Evolutionary conservation across 1,284 basidiomycete species (phyloP).

Genomic region (Boletellus deceptivus): DNA sequence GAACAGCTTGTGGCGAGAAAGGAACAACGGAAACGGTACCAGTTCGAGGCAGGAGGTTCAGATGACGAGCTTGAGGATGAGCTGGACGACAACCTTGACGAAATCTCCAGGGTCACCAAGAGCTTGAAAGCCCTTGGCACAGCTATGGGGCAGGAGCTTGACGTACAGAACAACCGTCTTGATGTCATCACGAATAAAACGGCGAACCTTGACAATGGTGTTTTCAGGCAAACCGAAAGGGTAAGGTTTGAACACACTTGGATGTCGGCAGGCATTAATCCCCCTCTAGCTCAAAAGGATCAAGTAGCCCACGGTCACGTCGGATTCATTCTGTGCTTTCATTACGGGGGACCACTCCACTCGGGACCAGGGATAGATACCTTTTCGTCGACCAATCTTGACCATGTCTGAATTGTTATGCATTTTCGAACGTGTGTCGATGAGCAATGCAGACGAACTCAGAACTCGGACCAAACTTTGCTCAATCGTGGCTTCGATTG

Average conservation of each 20-base stretch:
- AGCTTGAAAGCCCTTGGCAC: conserved; percentile 82
- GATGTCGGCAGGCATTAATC: conserved; percentile 15
- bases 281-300: conserved; percentile 62
- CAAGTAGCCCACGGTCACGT: conserved; percentile 42
- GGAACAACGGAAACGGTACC: conserved; percentile 81
- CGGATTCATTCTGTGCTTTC: background rate
- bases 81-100: conserved; percentile 89
- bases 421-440: no score
- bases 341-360: background rate
- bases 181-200: conserved; percentile 71
- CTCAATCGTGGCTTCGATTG: no score
- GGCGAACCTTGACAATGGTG: conserved; percentile 56
- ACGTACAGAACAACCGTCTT: conserved; percentile 73
- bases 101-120: conserved; percentile 80
- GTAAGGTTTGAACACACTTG: conserved; percentile 42
- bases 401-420: background rate
- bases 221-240: conserved; percentile 69
- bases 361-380: conserved; percentile 20
- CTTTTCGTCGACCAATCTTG: conserved; percentile 4
- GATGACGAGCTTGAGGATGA: conserved; percentile 95
- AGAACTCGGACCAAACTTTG: no score
- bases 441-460: no score
- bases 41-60: conserved; percentile 93
- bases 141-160: conserved; percentile 82
- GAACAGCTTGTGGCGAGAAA: conserved; percentile 52